These are phyloP conservation scores for Ganoderma boninense DNA, from an alignment of 1,284 basidiomycete genomes.

Conservation along the genomic window DNA sequence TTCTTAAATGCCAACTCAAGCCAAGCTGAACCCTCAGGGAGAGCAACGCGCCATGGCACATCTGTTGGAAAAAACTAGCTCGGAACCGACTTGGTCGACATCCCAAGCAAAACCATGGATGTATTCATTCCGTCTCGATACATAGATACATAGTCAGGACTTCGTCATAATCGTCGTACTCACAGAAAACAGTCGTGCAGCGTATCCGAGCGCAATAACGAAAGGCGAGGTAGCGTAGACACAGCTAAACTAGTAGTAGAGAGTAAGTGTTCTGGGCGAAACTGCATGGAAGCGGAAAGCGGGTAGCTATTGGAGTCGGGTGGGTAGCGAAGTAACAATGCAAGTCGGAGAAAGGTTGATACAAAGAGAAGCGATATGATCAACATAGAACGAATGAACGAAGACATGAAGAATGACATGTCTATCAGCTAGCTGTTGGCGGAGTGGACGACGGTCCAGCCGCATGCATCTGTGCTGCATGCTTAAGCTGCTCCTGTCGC, in stretches of 20 bases:
- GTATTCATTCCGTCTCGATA: slow-evolving; percentile 3
- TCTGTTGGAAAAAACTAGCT: not conserved
- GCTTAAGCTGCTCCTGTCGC: slow-evolving; percentile 53
- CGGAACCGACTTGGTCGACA: not conserved
- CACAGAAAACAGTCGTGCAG: slow-evolving; percentile 7
- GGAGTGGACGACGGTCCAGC: not conserved
- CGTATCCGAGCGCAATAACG: slow-evolving; percentile 1
- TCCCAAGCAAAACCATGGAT: not conserved
- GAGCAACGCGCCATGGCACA: too few species aligned
- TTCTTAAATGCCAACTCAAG: too few species aligned
- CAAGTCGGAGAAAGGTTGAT: not conserved
- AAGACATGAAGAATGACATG: not conserved
- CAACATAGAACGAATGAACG: not conserved
- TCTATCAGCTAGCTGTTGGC: slow-evolving; percentile 9
- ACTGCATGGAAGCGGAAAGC: slow-evolving; percentile 3
- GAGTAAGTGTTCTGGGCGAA: slow-evolving; percentile 1
- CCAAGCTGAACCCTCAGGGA: too few species aligned
- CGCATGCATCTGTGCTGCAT: slow-evolving; percentile 5
- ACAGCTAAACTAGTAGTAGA: not conserved
- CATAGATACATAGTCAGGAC: slow-evolving; percentile 19
- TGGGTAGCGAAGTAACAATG: not conserved
- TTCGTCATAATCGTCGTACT: slow-evolving; percentile 9
- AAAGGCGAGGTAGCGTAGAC: slow-evolving; percentile 10
- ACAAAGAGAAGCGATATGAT: not conserved
- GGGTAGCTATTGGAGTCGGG: not conserved